These are phyloP conservation scores for Larix kaempferi DNA, from an alignment of 75 land plant species.

Conservation along the genomic window DNA sequence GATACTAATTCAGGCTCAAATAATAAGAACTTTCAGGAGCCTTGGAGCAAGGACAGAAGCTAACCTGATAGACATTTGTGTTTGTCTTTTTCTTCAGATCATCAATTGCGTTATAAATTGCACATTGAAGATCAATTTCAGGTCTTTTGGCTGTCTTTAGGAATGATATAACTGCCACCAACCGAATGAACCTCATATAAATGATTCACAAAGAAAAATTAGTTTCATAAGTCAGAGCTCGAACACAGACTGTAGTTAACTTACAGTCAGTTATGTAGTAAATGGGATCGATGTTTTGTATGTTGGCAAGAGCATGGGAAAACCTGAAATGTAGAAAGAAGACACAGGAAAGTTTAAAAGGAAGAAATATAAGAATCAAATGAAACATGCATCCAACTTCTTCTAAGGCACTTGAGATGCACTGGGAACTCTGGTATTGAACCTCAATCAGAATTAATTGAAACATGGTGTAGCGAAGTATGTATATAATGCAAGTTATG, in stretches of 20 bases:
- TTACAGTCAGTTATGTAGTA: slow-evolving; percentile 5
- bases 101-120: background rate
- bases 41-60: background rate
- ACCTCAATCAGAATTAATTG: background rate
- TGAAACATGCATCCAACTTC: background rate
- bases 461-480: background rate
- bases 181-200: background rate
- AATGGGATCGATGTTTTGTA: slow-evolving; percentile 3
- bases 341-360: background rate
- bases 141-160: slow-evolving; percentile 5
- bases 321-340: slow-evolving; percentile 3
- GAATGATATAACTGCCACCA: slow-evolving; percentile 1
- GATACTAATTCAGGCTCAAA: background rate
- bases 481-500: background rate
- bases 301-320: slow-evolving; percentile 4
- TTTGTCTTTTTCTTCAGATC: slow-evolving; percentile 9
- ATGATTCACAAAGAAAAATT: background rate
- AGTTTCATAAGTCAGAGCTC: background rate
- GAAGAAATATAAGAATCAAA: background rate
- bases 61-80: slow-evolving; percentile 3
- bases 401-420: background rate
- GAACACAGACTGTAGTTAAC: background rate
- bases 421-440: background rate
- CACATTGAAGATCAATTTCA: slow-evolving; percentile 7
- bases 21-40: background rate